A percentile compares a stretch with the other conserved stretches of the same genome.
Evolutionary conservation across 768 basidiomycete genomes (phyloP).

Genomic region (Hortiboletus flavorubellus): DNA sequence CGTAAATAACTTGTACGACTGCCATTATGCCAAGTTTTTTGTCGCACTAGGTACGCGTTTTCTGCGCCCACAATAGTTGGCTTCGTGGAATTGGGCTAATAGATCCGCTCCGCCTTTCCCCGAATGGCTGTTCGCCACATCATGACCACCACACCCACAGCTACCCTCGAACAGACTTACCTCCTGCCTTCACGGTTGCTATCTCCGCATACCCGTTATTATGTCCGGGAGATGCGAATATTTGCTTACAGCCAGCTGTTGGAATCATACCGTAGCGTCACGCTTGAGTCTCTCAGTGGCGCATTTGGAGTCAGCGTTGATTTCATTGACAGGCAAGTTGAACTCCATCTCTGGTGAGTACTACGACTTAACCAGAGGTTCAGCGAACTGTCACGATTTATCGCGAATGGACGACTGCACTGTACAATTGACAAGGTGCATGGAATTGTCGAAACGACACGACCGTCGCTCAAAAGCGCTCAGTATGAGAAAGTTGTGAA

Average conservation of each 20-base stretch:
- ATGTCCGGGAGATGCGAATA: slow-evolving; percentile 95
- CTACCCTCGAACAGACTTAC: slow-evolving; percentile 83
- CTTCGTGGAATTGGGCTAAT: slow-evolving; percentile 4
- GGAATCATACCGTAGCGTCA: slow-evolving; percentile 88
- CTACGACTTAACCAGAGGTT: background rate
- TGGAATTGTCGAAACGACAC: slow-evolving; percentile 89
- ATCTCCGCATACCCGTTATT: slow-evolving; percentile 82
- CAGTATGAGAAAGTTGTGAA: slow-evolving; percentile 91
- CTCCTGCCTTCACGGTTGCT: slow-evolving; percentile 87
- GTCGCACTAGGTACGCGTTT: slow-evolving; percentile 65
- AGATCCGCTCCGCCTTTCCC: background rate
- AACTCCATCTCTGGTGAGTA: background rate
- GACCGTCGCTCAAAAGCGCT: slow-evolving; percentile 70
- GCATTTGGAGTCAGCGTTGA: slow-evolving; percentile 89
- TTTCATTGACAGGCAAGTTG: slow-evolving; percentile 79
- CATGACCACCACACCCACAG: slow-evolving; percentile 35
- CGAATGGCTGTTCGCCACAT: background rate
- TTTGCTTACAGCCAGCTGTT: slow-evolving; percentile 88
- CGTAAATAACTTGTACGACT: slow-evolving; percentile 85
- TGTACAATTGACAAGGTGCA: slow-evolving; percentile 94
- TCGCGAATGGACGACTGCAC: slow-evolving; percentile 80
- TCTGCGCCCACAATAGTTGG: background rate
- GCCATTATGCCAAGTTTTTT: slow-evolving; percentile 95
- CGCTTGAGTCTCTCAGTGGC: slow-evolving; percentile 76
- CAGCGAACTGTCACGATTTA: slow-evolving; percentile 90